Evolutionary conservation across 306 rosid genomes (phyloP).

Genomic region (Coriaria nepalensis): DNA sequence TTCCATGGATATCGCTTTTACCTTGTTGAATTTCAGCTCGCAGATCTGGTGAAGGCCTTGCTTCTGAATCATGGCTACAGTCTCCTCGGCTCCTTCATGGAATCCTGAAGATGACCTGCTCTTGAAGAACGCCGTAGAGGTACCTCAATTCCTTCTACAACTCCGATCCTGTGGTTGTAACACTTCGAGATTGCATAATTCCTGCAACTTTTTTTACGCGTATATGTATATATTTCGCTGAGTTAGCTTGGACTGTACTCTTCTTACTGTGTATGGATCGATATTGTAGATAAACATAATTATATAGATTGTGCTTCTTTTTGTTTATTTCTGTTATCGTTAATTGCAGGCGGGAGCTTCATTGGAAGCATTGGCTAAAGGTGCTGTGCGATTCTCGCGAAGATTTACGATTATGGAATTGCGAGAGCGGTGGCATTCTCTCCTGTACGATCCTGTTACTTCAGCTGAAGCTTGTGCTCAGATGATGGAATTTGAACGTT

Average conservation of each 20-base stretch:
- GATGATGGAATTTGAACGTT: conserved; percentile 42
- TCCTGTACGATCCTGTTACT: conserved; percentile 43
- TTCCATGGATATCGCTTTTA: neutral
- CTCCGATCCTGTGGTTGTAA: neutral
- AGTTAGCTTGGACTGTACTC: neutral
- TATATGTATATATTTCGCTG: neutral
- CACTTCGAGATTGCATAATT: neutral
- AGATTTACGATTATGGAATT: conserved; percentile 39
- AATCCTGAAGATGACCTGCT: conserved; percentile 60
- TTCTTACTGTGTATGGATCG: neutral
- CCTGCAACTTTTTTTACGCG: neutral
- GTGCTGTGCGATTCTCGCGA: conserved; percentile 69
- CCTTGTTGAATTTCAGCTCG: neutral
- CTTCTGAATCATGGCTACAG: conserved; percentile 20
- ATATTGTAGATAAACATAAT: neutral
- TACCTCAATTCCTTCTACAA: conserved; percentile 11
- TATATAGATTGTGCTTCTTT: neutral
- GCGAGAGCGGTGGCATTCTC: conserved; percentile 56
- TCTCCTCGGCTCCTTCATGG: conserved; percentile 36
- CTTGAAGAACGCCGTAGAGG: conserved; percentile 73
- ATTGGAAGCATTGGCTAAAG: conserved; percentile 75
- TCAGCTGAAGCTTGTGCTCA: conserved; percentile 36
- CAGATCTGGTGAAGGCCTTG: neutral
- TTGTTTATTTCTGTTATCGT: neutral
- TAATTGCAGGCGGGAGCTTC: conserved; percentile 55